Base-by-base conservation (phyloP, 1,284 basidiomycete species). In the Moniliella sp. region DNA sequence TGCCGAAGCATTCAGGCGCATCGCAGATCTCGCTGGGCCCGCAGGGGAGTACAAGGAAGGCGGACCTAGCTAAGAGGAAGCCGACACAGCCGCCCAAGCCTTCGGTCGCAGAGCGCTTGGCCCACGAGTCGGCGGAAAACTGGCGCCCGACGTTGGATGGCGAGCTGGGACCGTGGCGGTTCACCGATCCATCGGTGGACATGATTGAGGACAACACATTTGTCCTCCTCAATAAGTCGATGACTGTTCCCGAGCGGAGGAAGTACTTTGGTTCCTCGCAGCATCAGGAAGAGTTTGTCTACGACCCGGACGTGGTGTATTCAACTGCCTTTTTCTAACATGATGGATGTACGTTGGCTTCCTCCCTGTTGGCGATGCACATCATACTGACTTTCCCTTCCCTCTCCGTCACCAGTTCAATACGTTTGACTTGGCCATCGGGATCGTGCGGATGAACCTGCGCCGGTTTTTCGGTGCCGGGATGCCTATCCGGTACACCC, bases 201-300 rank as follows among this genome's bases (percentile, higher is more conserved):
- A 55, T 61, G 35, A 44, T 62, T 21, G 63, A 65, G 40, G 63
- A 64, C 47, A 62, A 63, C 30, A 56, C 53, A 0, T 65, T 65
- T 34, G 53, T 64, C 16, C 64, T 64, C 33, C 49, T 55, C 10
- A 53, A 57, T 15, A 43, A 49, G 15, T 56, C 50, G 16, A 46
- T 62, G 3, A 38, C 54, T n/a, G 2, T 56, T 62, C 48, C 61
- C 0, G 48, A 59, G 28, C 46, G 63, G 19, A 39, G 63, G 8
- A 62, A 63, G 38, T 41, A 61, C 35, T 64, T 64, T 35, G 48
- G 53, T 4, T 33, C 43, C 14, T 44, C 49, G 5, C 39, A 57
- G 39, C 34, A 61, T 43, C 30, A 61, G 0, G 37, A 52, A 18
- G 47, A 48, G 9, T 57, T 53, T 32, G 31, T 15, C 1, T 31